Evolutionary conservation across 1,139 yeast genomes (phyloP), one percentile per base, ranked within the genome.

Genomic region (Hansenula sp.): DNA sequence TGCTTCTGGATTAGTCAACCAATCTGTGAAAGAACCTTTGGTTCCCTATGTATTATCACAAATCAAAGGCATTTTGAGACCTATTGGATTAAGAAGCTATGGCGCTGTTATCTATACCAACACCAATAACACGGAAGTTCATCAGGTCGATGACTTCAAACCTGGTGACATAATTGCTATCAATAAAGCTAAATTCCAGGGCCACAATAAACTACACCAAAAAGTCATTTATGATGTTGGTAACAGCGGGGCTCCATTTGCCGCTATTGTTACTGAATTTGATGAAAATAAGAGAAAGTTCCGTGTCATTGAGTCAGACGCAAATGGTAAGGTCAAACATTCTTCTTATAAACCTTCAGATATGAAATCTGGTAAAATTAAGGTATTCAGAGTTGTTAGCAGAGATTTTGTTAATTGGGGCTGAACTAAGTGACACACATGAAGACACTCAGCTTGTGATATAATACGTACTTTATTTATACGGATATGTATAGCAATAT

Each of bases 131-230:
- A 71, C 77, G 41, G 81, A 81, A 34, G 77, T 81, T 13, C 70
- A 74, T 18, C 78, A 77, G 52, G 55, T 68, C 29, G 93, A 81
- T 44, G 87, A 81, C 38, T 77, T 89, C 46, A 74, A 77, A 41
- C 82, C 94, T 0, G 99, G 99, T 46, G 98, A 93, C 61, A 72
- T 93, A 16, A 66, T 89, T 40, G 84, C 89, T 48, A 76, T 89
- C 51, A 78, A 83, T 55, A 79, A 80, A 47, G 96, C 90, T 10
- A 76, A 76, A 49, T 90, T 91, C 65, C 80, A 77, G 47, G 77
- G 82, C 9, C 88, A 83, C 54, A 83, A 82, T 59, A 76, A 82
- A 43, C 58, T 79, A 35, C 77, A 73, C 47, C 76, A 68, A 53
- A 76, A 74, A 54, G 63, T 69, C 39, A 46, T 61, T 3, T 49